Conservation (phyloP, 257 asterid genomes). For the Jaltomata sinuosa region DNA sequence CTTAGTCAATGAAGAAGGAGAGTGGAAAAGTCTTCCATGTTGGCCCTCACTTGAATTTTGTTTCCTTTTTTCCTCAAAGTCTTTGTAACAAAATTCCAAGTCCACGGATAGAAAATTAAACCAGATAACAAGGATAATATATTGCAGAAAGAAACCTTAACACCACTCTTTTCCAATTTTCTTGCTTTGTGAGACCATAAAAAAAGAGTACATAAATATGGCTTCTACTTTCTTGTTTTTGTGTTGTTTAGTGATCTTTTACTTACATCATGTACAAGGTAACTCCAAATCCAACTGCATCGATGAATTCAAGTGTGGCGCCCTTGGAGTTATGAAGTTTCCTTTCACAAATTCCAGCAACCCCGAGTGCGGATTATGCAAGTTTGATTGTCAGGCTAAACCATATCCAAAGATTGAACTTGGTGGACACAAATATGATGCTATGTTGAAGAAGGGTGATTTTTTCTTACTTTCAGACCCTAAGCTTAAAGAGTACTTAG, state of each 20-base stretch:
- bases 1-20: not conserved
- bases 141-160: not conserved
- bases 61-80: not conserved
- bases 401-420: not conserved
- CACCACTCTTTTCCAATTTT: not conserved
- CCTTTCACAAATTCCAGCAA: conserved; percentile 2
- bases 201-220: not conserved
- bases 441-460: not conserved
- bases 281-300: not conserved
- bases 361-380: not conserved
- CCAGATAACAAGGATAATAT: not conserved
- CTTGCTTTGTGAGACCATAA: not conserved
- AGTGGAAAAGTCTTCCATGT: not conserved
- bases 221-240: not conserved
- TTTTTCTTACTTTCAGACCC: not conserved
- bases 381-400: not conserved
- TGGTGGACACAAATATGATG: not conserved
- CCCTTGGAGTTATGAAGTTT: not conserved
- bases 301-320: not conserved
- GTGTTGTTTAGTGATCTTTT: not conserved
- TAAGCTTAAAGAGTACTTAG: not conserved
- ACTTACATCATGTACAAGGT: not conserved
- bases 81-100: not conserved
- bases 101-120: not conserved
- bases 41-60: not conserved